Conservation (phyloP, 192 early-diverging fungal genomes). For the Piromyces finnis region DNA sequence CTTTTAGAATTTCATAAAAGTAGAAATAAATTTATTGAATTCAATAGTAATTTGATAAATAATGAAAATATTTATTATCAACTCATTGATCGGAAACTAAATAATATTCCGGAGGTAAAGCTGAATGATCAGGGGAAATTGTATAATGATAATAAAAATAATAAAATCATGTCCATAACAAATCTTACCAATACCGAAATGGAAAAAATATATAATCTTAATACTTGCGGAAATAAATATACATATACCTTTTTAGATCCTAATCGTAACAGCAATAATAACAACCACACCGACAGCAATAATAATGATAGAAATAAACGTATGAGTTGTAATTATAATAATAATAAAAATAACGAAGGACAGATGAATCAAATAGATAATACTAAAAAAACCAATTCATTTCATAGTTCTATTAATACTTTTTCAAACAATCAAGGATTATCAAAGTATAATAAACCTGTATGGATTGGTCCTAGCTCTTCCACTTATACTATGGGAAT, state of each 20-base stretch:
- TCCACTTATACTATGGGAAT: too few relatives aligned
- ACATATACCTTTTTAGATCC: not conserved
- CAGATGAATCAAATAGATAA: not conserved
- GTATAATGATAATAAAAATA: not conserved
- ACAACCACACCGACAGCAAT: not conserved
- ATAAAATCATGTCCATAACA: not conserved
- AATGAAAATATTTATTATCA: not conserved
- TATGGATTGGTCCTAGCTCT: too few relatives aligned
- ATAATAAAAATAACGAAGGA: not conserved
- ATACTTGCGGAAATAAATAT: not conserved
- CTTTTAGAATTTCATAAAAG: not conserved
- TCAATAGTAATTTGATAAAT: not conserved
- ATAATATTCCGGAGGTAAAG: not conserved
- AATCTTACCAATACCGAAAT: not conserved
- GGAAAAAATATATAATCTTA: not conserved
- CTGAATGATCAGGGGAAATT: not conserved
- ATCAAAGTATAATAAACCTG: too few relatives aligned
- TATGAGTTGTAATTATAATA: not conserved
- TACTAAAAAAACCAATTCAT: too few relatives aligned
- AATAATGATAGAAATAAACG: not conserved
- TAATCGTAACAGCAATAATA: too few relatives aligned
- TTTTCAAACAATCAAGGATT: not conserved
- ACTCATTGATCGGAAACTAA: not conserved
- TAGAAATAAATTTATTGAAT: not conserved
- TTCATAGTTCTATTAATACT: too few relatives aligned